Conservation (phyloP, 768 basidiomycete species). For the Crucibulum laeve region DNA sequence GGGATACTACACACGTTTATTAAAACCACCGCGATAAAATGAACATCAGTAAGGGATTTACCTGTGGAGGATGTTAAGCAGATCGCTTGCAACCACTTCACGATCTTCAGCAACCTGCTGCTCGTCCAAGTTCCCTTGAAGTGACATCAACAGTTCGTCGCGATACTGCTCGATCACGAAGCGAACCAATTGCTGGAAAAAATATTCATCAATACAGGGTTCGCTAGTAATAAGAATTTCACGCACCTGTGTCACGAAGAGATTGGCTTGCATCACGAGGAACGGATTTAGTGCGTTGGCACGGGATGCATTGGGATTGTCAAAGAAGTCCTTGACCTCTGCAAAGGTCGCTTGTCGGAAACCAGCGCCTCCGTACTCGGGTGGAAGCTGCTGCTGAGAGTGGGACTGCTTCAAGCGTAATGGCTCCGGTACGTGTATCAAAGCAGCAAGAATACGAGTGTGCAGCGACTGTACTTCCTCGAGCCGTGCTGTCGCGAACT, state of each 20-base stretch:
- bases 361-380: slow-evolving; percentile 64
- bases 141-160: slow-evolving; percentile 71
- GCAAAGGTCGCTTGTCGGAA: slow-evolving; percentile 83
- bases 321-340: slow-evolving; percentile 88
- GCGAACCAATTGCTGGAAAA: slow-evolving; percentile 79
- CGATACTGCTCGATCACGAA: slow-evolving; percentile 92
- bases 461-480: slow-evolving; percentile 84
- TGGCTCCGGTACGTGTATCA: slow-evolving; percentile 73
- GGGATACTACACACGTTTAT: slow-evolving; percentile 58
- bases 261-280: slow-evolving; percentile 88
- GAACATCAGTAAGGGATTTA: slow-evolving; percentile 17
- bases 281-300: slow-evolving; percentile 86
- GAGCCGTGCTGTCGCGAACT: slow-evolving; percentile 78
- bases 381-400: slow-evolving; percentile 42
- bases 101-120: slow-evolving; percentile 64
- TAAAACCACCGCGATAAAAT: not conserved
- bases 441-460: slow-evolving; percentile 66
- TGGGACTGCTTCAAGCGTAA: slow-evolving; percentile 62
- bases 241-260: slow-evolving; percentile 94
- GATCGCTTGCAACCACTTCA: slow-evolving; percentile 82
- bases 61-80: slow-evolving; percentile 84
- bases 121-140: slow-evolving; percentile 64
- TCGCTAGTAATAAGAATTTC: slow-evolving; percentile 11
- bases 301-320: slow-evolving; percentile 83
- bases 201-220: not conserved